These are phyloP conservation scores for Tolypocladium amazonense DNA, from an alignment of 2,329 filamentous ascomycete genomes.

Conservation along the genomic window DNA sequence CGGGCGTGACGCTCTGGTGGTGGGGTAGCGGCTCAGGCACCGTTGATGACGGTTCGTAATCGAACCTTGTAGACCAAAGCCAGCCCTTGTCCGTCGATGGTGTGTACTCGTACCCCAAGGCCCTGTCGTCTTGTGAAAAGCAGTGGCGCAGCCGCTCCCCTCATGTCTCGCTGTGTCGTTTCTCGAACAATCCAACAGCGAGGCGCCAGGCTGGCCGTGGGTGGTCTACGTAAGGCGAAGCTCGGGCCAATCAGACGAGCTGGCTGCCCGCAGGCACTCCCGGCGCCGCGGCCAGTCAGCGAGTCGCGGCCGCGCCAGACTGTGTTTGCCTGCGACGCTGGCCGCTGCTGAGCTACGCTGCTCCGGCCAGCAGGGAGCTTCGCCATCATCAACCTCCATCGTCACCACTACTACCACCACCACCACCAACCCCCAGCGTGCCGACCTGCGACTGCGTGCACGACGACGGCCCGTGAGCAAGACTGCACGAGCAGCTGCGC, in stretches of 20 bases:
- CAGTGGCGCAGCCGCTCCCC: background rate
- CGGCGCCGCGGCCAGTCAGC: background rate
- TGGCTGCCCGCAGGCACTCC: background rate
- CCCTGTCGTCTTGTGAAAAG: background rate
- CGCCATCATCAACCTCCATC: background rate
- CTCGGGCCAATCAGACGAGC: slow-evolving; percentile 6
- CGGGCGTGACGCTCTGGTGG: background rate
- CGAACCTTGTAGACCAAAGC: background rate
- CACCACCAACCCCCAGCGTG: background rate
- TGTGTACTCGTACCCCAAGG: background rate
- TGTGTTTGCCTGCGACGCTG: slow-evolving; percentile 11
- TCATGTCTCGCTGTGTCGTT: background rate
- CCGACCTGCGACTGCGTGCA: background rate
- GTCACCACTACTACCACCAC: background rate
- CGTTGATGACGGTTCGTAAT: background rate
- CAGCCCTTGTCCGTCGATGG: background rate
- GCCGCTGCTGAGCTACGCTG: background rate
- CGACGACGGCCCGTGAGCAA: background rate
- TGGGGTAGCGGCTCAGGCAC: background rate
- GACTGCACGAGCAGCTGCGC: background rate
- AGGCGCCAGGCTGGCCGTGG: background rate
- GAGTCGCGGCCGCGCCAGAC: slow-evolving; percentile 12
- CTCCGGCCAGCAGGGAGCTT: background rate
- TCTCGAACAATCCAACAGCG: background rate
- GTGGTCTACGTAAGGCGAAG: slow-evolving; percentile 4